Evolutionary conservation across 371 early-diverging fungal genomes (phyloP).

Genomic region (Aphelidium insulamus): DNA sequence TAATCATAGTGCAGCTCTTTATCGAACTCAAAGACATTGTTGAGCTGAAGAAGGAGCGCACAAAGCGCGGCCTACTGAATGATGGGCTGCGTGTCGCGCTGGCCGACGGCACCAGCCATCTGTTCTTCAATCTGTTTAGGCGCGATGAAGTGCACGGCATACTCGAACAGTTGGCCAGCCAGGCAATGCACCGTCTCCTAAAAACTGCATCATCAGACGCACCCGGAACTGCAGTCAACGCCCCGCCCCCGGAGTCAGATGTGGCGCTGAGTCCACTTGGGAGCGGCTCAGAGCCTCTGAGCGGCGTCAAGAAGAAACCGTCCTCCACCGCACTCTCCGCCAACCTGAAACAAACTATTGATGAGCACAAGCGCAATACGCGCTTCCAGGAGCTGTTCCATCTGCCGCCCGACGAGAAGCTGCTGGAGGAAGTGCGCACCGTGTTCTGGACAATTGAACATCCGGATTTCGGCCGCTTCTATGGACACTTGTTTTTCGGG

Average conservation of each 20-base stretch:
- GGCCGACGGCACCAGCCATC: constrained; percentile 45
- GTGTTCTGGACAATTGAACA: constrained; percentile 17
- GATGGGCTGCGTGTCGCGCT: constrained; percentile 69
- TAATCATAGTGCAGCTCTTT: constrained; percentile 15
- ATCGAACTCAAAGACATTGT: constrained; percentile 74
- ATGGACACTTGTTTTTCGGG: no score
- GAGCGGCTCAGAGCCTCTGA: neutral
- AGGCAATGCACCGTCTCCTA: constrained; percentile 69
- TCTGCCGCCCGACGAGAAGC: constrained; percentile 36
- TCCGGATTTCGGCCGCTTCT: no score
- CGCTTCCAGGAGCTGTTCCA: constrained; percentile 47
- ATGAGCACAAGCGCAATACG: constrained; percentile 52
- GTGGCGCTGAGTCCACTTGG: neutral
- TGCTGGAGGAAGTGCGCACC: constrained; percentile 27
- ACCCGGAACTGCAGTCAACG: constrained; percentile 14
- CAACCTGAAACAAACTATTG: constrained; percentile 14
- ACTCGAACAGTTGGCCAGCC: constrained; percentile 62
- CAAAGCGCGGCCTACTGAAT: constrained; percentile 67
- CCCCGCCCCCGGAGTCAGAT: neutral
- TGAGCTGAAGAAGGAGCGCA: constrained; percentile 57
- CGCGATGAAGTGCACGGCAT: constrained; percentile 83
- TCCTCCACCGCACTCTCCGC: neutral
- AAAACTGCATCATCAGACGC: constrained; percentile 47
- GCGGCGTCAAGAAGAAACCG: neutral
- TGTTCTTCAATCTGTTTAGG: constrained; percentile 82